Percentiles rank a stretch among this genome's conserved stretches.
These are phyloP conservation scores for Kodamaea hsintzibuensis DNA, from an alignment of 805 yeast genomes.

Conservation along the genomic window DNA sequence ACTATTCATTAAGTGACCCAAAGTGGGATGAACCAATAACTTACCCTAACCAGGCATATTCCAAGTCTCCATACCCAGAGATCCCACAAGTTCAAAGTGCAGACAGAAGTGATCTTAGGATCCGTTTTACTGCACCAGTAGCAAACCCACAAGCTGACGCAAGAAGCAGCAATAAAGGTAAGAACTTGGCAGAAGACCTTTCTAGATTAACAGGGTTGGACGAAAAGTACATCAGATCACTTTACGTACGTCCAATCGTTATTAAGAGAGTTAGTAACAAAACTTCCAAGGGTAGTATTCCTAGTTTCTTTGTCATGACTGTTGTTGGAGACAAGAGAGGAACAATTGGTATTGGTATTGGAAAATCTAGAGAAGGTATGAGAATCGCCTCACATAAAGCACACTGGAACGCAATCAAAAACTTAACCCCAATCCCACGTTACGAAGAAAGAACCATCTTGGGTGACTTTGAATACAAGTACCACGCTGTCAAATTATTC, in stretches of 20 bases:
- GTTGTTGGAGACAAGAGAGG: slow-evolving; percentile 94
- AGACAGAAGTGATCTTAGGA: slow-evolving; percentile 44
- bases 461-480: slow-evolving; percentile 80
- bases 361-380: slow-evolving; percentile 79
- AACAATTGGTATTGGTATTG: slow-evolving; percentile 93
- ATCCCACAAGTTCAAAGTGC: slow-evolving; percentile 57
- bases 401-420: slow-evolving; percentile 90
- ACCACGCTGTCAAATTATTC: slow-evolving; percentile 81
- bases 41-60: slow-evolving; percentile 50
- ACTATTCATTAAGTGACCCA: slow-evolving; percentile 68
- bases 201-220: slow-evolving; percentile 67
- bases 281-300: slow-evolving; percentile 89
- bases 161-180: slow-evolving; percentile 15
- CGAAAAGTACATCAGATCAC: slow-evolving; percentile 56
- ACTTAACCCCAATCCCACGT: slow-evolving; percentile 77
- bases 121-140: slow-evolving; percentile 32
- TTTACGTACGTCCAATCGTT: slow-evolving; percentile 65
- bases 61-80: slow-evolving; percentile 55
- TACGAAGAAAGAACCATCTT: slow-evolving; percentile 89
- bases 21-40: slow-evolving; percentile 69
- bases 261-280: slow-evolving; percentile 85
- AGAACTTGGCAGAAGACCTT: slow-evolving; percentile 54
- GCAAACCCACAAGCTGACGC: slow-evolving; percentile 15
- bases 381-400: slow-evolving; percentile 79
- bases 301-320: slow-evolving; percentile 77